phyloP scores from a whole-genome alignment of 345 rosid species.

The Pistacia vera region DNA sequence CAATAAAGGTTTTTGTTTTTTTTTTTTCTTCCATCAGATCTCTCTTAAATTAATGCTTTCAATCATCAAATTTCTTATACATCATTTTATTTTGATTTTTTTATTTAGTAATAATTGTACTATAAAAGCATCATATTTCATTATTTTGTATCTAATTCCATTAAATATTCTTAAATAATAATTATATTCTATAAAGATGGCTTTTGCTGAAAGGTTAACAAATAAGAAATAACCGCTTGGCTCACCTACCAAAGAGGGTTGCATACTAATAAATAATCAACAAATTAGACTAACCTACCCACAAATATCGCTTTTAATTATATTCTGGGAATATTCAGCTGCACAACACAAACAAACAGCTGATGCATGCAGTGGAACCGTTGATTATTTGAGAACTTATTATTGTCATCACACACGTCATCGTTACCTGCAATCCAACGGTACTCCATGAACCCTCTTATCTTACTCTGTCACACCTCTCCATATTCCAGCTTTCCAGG shows the following conservation, averaged over 20 bases:
- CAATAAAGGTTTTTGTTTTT: no score
- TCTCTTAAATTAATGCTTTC: no score
- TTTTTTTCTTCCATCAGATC: no score
- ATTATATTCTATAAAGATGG: neutral
- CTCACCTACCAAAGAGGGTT: neutral
- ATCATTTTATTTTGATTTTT: no score
- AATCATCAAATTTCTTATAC: no score
- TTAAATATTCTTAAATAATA: no score
- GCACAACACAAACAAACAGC: neutral
- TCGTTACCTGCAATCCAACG: neutral
- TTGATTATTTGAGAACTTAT: neutral
- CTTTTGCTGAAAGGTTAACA: neutral
- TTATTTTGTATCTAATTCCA: no score
- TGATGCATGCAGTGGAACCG: neutral
- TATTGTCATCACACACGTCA: slow-evolving; percentile 5
- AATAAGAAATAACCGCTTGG: neutral
- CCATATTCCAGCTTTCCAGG: neutral
- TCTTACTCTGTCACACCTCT: neutral
- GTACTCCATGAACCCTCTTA: no score
- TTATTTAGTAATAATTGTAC: no score
- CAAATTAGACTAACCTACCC: neutral
- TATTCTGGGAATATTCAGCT: neutral
- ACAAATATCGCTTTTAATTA: neutral
- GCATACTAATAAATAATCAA: neutral
- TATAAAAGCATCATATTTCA: no score